Conservation (phyloP, 164 flowering plant genomes). For the Aristolochia fimbriata region DNA sequence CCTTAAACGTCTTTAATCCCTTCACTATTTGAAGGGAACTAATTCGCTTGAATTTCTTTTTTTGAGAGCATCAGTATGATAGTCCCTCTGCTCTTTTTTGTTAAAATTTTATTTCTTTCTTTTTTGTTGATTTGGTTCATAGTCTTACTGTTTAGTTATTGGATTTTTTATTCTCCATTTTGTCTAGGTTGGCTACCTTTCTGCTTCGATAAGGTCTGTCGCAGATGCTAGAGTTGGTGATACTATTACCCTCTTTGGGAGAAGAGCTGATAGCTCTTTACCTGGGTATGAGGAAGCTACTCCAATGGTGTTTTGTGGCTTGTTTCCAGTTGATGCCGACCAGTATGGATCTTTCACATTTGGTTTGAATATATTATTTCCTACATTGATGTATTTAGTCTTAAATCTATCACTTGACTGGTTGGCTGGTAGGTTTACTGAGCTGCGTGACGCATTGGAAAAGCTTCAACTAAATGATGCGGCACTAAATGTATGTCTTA, state of each 20-base stretch:
- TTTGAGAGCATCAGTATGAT: too few species aligned
- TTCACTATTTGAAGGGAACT: too few species aligned
- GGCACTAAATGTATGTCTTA: constrained; percentile 59
- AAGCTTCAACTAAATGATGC: constrained; percentile 97
- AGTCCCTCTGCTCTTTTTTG: too few species aligned
- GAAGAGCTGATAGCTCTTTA: constrained; percentile 60
- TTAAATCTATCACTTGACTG: neutral
- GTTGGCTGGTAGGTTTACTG: constrained; percentile 52
- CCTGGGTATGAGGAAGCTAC: constrained; percentile 98
- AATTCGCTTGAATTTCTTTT: too few species aligned
- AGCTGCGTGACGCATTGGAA: constrained; percentile 90
- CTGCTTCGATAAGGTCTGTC: constrained; percentile 92
- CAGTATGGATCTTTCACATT: constrained; percentile 41
- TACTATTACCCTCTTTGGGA: constrained; percentile 64
- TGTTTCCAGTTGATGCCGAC: constrained; percentile 95
- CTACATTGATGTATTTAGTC: neutral
- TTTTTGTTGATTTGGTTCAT: neutral
- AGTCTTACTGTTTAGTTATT: neutral
- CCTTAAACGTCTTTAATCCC: too few species aligned
- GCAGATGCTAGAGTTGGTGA: constrained; percentile 99
- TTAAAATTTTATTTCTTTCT: neutral
- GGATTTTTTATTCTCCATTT: constrained; percentile 1
- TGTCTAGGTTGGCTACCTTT: constrained; percentile 84
- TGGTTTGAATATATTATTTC: constrained; percentile 1
- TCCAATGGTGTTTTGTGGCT: constrained; percentile 98